These are phyloP conservation scores for Neurospora sp. DNA, from an alignment of 495 filamentous ascomycete species.

Conservation along the genomic window DNA sequence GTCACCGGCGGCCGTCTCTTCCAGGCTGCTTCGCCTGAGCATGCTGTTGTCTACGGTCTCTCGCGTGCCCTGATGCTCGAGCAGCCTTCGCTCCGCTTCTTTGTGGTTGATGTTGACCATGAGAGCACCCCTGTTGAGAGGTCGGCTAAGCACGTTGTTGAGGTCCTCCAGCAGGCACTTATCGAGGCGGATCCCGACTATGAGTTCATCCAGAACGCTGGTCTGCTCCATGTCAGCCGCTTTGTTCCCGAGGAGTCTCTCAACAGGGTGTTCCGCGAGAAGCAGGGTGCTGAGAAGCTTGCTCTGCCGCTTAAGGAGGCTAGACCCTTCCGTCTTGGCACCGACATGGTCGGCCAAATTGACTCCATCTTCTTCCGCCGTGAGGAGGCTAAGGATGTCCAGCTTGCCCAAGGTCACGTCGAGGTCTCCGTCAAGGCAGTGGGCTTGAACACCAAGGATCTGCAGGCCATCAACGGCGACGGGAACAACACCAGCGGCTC, in stretches of 20 bases:
- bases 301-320: slow-evolving; percentile 9
- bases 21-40: slow-evolving; percentile 14
- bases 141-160: slow-evolving; percentile 9
- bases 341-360: slow-evolving; percentile 13
- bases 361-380: slow-evolving; percentile 18
- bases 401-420: slow-evolving; percentile 13
- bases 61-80: slow-evolving; percentile 21
- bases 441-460: slow-evolving; percentile 30
- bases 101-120: slow-evolving; percentile 19
- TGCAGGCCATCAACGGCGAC: slow-evolving; percentile 32
- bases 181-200: slow-evolving; percentile 13
- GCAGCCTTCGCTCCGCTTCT: slow-evolving; percentile 16
- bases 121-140: background rate
- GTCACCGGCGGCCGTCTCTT: slow-evolving; percentile 8
- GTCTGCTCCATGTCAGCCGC: slow-evolving; percentile 15
- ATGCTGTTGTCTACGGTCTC: slow-evolving; percentile 17
- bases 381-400: slow-evolving; percentile 10
- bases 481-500: slow-evolving; percentile 19
- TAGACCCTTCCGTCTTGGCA: slow-evolving; percentile 11
- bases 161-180: slow-evolving; percentile 10
- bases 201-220: slow-evolving; percentile 22
- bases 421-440: slow-evolving; percentile 22
- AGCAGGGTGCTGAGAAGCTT: slow-evolving; percentile 15
- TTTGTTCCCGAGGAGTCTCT: slow-evolving; percentile 12
- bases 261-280: slow-evolving; percentile 9